Conservation (phyloP, 345 rosid species). For the Mangifera indica region DNA sequence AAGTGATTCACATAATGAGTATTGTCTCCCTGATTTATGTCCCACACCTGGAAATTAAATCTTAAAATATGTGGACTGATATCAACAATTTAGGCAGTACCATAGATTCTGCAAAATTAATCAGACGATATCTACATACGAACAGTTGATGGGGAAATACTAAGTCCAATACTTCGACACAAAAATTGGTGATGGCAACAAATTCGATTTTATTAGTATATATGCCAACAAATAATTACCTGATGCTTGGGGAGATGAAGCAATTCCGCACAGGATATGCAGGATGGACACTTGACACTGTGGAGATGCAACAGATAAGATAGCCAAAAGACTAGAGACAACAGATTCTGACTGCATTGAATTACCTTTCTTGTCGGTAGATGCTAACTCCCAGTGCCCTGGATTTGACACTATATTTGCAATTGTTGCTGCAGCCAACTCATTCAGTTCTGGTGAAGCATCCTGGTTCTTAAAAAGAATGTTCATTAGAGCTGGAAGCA, state of each 20-base stretch:
- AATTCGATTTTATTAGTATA: neutral
- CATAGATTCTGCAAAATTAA: too few species aligned
- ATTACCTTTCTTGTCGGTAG: constrained; percentile 36
- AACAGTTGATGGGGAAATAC: too few species aligned
- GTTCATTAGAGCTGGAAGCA: constrained; percentile 34
- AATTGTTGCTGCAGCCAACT: constrained; percentile 37
- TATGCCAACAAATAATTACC: constrained; percentile 24
- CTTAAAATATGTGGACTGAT: too few species aligned
- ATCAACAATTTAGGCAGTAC: too few species aligned
- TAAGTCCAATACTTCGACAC: neutral
- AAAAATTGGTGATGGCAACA: constrained; percentile 3
- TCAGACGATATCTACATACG: too few species aligned
- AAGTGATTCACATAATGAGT: too few species aligned
- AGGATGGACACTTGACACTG: constrained; percentile 32
- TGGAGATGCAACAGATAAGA: constrained; percentile 31
- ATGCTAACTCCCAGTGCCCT: constrained; percentile 48
- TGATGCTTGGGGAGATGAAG: constrained; percentile 46
- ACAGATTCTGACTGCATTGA: constrained; percentile 38
- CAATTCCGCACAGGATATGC: constrained; percentile 34
- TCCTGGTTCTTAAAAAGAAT: constrained; percentile 33
- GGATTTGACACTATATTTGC: constrained; percentile 46
- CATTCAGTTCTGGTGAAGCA: constrained; percentile 25
- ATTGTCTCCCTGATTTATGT: too few species aligned
- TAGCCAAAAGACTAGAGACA: constrained; percentile 28
- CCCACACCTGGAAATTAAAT: too few species aligned